Conservation (phyloP, 2,329 filamentous ascomycete genomes). For the Escovopsis weberi region DNA sequence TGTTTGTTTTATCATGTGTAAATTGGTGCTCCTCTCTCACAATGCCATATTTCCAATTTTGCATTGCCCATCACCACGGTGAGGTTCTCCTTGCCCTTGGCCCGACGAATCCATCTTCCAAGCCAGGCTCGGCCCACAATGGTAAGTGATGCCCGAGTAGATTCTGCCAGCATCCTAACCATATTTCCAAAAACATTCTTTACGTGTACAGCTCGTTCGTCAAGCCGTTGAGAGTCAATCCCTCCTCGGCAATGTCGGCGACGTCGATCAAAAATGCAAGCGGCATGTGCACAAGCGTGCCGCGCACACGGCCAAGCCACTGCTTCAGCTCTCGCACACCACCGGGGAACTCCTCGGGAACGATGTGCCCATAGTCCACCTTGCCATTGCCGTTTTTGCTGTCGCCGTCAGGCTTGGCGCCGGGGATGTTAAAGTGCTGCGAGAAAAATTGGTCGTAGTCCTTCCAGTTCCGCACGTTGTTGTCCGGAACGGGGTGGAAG, state of each 20-base stretch:
- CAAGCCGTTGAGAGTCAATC: constrained; percentile 55
- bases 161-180: no score
- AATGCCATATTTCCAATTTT: no score
- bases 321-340: constrained; percentile 63
- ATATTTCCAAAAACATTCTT: no score
- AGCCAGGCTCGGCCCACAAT: no score
- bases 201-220: constrained; percentile 59
- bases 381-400: constrained; percentile 26
- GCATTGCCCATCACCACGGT: no score
- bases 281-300: constrained; percentile 78
- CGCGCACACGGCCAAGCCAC: constrained; percentile 49
- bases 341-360: constrained; percentile 61
- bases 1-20: no score
- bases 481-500: constrained; percentile 66
- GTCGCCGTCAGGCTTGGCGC: constrained; percentile 27
- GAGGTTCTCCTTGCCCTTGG: no score
- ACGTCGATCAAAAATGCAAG: constrained; percentile 70
- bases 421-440: constrained; percentile 47
- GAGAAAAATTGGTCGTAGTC: constrained; percentile 61
- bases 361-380: constrained; percentile 78
- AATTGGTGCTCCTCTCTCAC: no score
- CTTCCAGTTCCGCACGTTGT: constrained; percentile 54
- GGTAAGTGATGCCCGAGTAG: no score
- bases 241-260: constrained; percentile 74
- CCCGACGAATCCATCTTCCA: no score